A percentile compares a stretch with the other conserved stretches of the same genome.
Evolutionary conservation across 371 early-diverging fungal genomes (phyloP).

Genomic region (Mucor indicus): DNA sequence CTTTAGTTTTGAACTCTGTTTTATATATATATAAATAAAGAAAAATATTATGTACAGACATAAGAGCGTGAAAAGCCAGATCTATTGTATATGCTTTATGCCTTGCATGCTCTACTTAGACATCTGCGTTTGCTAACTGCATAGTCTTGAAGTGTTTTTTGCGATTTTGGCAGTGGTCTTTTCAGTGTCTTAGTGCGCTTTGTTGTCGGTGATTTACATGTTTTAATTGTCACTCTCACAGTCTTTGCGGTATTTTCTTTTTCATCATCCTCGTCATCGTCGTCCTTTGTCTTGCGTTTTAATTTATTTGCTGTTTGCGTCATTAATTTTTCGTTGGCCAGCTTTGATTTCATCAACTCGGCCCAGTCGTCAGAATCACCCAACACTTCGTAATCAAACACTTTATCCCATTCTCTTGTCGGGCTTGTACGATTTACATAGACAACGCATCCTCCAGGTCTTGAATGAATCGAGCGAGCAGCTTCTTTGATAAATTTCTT

Average conservation of each 20-base stretch:
- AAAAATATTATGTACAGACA: no score
- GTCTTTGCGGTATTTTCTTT: constrained; percentile 17
- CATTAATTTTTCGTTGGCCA: constrained; percentile 17
- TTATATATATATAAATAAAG: no score
- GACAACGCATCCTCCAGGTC: constrained; percentile 53
- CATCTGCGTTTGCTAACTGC: constrained; percentile 7
- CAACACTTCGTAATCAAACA: constrained; percentile 87
- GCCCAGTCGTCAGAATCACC: constrained; percentile 80
- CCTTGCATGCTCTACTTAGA: no score
- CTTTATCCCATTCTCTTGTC: constrained; percentile 77
- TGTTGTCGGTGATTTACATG: constrained; percentile 3
- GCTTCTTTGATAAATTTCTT: constrained; percentile 87
- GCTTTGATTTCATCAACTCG: constrained; percentile 17
- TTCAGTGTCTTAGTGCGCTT: no score
- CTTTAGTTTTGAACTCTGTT: no score
- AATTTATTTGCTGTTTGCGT: constrained; percentile 12
- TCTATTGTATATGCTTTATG: no score
- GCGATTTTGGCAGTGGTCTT: constrained; percentile 12
- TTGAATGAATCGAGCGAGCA: constrained; percentile 64
- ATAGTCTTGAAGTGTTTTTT: constrained; percentile 14
- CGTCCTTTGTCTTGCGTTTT: constrained; percentile 5
- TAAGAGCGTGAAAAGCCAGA: no score
- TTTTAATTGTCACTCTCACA: constrained; percentile 15
- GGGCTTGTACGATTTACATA: constrained; percentile 64
- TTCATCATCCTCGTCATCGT: constrained; percentile 27